Conservation (phyloP, 1,284 basidiomycete genomes). For the Schizophyllum commune region DNA sequence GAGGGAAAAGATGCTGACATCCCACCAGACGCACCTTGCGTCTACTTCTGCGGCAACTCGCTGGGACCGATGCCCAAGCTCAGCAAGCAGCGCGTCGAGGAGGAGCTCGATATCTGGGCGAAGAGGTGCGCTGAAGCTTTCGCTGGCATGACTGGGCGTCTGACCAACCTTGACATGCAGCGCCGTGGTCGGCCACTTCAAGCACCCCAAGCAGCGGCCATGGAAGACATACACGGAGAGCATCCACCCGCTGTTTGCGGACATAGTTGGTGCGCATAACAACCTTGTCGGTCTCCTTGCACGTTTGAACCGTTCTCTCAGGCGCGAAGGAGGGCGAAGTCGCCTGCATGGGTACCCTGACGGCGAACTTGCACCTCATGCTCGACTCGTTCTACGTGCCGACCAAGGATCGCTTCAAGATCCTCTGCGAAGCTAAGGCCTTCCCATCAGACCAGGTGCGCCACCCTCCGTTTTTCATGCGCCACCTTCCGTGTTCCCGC, state of each 20-base stretch:
- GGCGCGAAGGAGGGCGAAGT: constrained; percentile 79
- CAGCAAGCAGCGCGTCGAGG: constrained; percentile 64
- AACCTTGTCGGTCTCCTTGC: background rate
- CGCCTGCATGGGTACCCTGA: constrained; percentile 90
- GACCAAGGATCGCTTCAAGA: constrained; percentile 79
- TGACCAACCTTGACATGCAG: constrained; percentile 32
- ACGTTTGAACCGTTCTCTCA: constrained; percentile 2
- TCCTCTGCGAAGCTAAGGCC: constrained; percentile 89
- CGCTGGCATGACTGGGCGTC: constrained; percentile 4
- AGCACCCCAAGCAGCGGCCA: constrained; percentile 74
- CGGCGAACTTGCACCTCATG: constrained; percentile 91
- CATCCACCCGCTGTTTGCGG: constrained; percentile 71
- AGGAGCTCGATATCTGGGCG: constrained; percentile 89
- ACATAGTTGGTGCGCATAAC: constrained; percentile 66
- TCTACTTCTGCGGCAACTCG: constrained; percentile 96
- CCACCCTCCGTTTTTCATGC: constrained; percentile 20
- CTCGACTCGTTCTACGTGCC: constrained; percentile 94
- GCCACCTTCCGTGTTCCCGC: constrained; percentile 13
- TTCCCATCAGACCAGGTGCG: constrained; percentile 93
- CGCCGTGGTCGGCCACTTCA: constrained; percentile 88
- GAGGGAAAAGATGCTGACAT: background rate
- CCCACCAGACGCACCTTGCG: constrained; percentile 47
- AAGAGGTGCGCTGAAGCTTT: constrained; percentile 44
- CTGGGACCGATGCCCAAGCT: constrained; percentile 79
- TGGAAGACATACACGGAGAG: constrained; percentile 81